Conservation (phyloP, 768 basidiomycete genomes). For the Russula vinacea region DNA sequence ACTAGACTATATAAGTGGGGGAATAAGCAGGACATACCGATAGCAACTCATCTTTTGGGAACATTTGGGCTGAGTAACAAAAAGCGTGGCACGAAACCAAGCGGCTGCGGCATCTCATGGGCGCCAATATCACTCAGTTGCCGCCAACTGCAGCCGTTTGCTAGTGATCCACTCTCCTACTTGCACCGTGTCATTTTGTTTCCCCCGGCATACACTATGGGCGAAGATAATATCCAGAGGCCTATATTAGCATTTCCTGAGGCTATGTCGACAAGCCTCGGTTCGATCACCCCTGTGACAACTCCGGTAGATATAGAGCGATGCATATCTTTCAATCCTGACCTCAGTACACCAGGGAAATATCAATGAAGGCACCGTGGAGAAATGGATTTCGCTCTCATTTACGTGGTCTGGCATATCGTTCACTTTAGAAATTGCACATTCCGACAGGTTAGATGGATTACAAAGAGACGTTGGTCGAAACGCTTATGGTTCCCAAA, state of each 20-base stretch:
- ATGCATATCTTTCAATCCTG: not conserved
- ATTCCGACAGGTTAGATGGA: slow-evolving; percentile 63
- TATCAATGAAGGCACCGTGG: slow-evolving; percentile 17
- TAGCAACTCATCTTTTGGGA: no score
- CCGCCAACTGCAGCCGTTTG: not conserved
- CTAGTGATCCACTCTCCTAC: not conserved
- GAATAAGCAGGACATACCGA: no score
- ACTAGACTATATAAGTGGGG: no score
- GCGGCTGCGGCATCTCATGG: no score
- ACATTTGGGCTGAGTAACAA: no score
- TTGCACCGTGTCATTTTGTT: not conserved
- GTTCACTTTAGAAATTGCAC: slow-evolving; percentile 64
- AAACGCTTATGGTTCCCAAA: slow-evolving; percentile 34
- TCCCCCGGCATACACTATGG: not conserved
- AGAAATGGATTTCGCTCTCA: slow-evolving; percentile 56
- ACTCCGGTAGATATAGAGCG: slow-evolving; percentile 7
- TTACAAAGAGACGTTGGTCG: not conserved
- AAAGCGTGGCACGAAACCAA: no score
- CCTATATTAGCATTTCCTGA: not conserved
- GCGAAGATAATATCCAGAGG: not conserved
- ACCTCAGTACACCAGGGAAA: not conserved
- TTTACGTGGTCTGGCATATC: slow-evolving; percentile 73
- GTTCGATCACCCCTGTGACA: not conserved
- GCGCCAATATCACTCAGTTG: no score
- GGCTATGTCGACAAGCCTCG: no score